Evolutionary conservation across 2,329 filamentous ascomycete genomes (phyloP).

Genomic region (Curvularia spicifera): DNA sequence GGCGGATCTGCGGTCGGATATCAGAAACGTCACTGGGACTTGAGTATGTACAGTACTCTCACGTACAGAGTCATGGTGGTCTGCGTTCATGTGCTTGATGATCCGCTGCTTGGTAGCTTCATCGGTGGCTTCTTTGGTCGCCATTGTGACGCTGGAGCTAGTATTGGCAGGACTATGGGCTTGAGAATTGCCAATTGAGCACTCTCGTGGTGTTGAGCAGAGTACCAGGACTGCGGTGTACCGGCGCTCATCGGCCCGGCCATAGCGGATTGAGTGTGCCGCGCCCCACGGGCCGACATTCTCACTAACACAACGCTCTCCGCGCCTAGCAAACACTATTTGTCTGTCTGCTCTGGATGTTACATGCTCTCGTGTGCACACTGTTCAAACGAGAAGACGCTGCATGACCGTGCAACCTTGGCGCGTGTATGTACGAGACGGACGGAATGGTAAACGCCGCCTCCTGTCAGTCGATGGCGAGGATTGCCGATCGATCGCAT

Average conservation of each 20-base stretch:
- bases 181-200: not conserved
- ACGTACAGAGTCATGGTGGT: constrained; percentile 72
- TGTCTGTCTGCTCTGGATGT: not conserved
- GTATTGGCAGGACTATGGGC: not conserved
- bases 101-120: constrained; percentile 65
- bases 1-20: constrained; percentile 57
- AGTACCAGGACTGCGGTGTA: not conserved
- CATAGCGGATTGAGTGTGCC: constrained; percentile 15
- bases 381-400: not conserved
- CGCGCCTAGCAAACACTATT: not conserved
- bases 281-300: constrained; percentile 18
- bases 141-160: constrained; percentile 26
- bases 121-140: constrained; percentile 49
- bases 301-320: constrained; percentile 19
- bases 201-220: not conserved
- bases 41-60: too few relatives aligned
- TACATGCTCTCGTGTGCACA: not conserved
- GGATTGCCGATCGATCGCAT: constrained; percentile 11
- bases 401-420: not conserved
- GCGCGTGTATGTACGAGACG: not conserved
- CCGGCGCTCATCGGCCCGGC: constrained; percentile 13
- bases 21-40: constrained; percentile 6
- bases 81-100: constrained; percentile 84
- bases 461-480: not conserved
- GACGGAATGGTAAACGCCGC: not conserved